Conservation (phyloP, 2,329 filamentous ascomycete genomes). For the Fusarium pseudoanthophilum region DNA sequence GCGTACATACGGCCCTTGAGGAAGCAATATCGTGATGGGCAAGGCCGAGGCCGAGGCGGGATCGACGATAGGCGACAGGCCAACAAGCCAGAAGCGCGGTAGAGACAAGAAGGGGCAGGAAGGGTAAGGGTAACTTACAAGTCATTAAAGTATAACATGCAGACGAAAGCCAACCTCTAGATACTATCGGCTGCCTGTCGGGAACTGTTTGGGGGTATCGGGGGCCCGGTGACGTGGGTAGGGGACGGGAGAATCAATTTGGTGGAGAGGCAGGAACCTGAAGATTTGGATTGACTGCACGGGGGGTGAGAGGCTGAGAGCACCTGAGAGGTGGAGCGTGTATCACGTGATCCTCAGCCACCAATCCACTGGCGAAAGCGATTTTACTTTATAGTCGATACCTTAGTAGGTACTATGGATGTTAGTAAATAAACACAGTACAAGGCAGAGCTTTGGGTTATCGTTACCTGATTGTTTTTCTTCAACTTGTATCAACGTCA, state of each 20-base stretch:
- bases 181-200: conserved; percentile 39
- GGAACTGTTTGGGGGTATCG: conserved; percentile 44
- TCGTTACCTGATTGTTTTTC: neutral
- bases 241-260: conserved; percentile 48
- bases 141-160: conserved; percentile 59
- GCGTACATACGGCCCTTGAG: conserved; percentile 39
- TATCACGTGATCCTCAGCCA: conserved; percentile 34
- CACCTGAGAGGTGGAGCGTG: conserved; percentile 8
- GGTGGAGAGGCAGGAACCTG: conserved; percentile 50
- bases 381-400: neutral
- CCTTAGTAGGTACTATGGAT: no score
- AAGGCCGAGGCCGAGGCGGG: conserved; percentile 48
- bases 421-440: neutral
- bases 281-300: conserved; percentile 53
- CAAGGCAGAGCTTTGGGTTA: neutral
- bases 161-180: conserved; percentile 49
- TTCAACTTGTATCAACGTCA: neutral
- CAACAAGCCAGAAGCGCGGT: conserved; percentile 48
- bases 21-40: conserved; percentile 51
- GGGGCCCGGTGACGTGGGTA: conserved; percentile 46
- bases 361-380: neutral
- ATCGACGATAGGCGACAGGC: conserved; percentile 52
- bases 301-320: conserved; percentile 33
- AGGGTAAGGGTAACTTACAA: conserved; percentile 57
- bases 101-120: conserved; percentile 41